These are phyloP conservation scores for Hibiscus tridactylites DNA, from an alignment of 345 rosid genomes.

Conservation along the genomic window DNA sequence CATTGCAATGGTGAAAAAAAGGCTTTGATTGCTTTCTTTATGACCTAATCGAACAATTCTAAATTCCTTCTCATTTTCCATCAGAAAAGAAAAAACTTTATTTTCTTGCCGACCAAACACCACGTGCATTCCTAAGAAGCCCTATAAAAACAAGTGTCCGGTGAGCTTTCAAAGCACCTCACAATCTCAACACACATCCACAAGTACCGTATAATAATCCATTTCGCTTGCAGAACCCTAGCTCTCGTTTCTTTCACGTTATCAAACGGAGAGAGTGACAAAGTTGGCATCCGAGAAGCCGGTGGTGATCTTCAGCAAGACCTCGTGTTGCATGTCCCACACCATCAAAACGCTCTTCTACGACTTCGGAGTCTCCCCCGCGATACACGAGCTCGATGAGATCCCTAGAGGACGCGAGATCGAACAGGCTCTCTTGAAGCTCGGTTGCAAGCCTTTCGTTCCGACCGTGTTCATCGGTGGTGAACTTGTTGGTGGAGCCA, in stretches of 20 bases:
- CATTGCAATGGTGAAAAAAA: neutral
- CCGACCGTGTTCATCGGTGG: conserved; percentile 90
- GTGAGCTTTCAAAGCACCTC: neutral
- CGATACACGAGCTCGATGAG: conserved; percentile 70
- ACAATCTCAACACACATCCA: neutral
- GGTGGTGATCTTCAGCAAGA: conserved; percentile 98
- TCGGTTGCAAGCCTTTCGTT: conserved; percentile 73
- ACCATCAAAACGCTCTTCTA: conserved; percentile 82
- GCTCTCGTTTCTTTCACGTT: neutral
- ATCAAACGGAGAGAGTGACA: conserved; percentile 58
- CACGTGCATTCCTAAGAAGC: neutral
- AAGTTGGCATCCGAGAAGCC: conserved; percentile 79
- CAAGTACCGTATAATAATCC: neutral
- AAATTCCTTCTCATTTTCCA: neutral
- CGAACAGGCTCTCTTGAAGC: conserved; percentile 64
- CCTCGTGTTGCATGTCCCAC: conserved; percentile 87
- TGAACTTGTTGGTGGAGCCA: conserved; percentile 73
- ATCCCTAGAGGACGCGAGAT: conserved; percentile 57
- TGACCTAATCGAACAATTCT: conserved; percentile 9
- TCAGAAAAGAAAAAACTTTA: neutral
- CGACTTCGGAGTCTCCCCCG: conserved; percentile 85
- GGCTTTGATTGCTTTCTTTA: conserved; percentile 5
- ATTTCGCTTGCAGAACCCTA: neutral
- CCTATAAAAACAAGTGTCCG: conserved; percentile 17
- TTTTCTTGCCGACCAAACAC: neutral